Evolutionary conservation across 2,329 filamentous ascomycete species (phyloP).

Genomic region (Apiospora marii): DNA sequence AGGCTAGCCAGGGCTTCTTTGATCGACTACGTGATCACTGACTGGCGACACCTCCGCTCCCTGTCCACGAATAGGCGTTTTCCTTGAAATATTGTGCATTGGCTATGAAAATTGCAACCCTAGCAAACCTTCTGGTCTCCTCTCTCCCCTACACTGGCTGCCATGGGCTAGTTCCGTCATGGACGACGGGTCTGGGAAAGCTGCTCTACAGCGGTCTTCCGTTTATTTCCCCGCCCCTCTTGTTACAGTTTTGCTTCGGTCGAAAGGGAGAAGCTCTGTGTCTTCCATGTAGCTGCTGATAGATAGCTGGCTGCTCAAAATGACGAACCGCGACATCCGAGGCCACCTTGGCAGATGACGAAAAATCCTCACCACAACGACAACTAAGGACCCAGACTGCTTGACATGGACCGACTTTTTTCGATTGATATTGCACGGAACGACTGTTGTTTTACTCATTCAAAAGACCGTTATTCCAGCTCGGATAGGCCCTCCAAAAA

Average conservation of each 20-base stretch:
- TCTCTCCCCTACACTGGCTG: neutral
- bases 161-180: neutral
- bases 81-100: slow-evolving; percentile 5
- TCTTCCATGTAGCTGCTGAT: neutral
- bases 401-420: neutral
- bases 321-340: neutral
- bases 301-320: neutral
- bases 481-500: neutral
- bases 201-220: neutral
- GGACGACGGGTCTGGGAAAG: neutral
- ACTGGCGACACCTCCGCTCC: slow-evolving; percentile 4
- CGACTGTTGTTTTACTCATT: neutral
- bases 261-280: neutral
- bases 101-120: neutral
- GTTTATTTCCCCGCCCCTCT: slow-evolving; percentile 12
- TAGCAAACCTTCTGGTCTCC: neutral
- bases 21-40: slow-evolving; percentile 7
- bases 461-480: neutral
- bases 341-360: neutral
- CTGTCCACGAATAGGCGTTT: slow-evolving; percentile 8
- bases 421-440: neutral
- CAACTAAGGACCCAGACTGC: neutral
- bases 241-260: neutral
- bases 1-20: slow-evolving; percentile 19
- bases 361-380: neutral